Evolutionary conservation across 2,329 filamentous ascomycete genomes (phyloP).

Genomic region (Microdochium trichocladiopsis): DNA sequence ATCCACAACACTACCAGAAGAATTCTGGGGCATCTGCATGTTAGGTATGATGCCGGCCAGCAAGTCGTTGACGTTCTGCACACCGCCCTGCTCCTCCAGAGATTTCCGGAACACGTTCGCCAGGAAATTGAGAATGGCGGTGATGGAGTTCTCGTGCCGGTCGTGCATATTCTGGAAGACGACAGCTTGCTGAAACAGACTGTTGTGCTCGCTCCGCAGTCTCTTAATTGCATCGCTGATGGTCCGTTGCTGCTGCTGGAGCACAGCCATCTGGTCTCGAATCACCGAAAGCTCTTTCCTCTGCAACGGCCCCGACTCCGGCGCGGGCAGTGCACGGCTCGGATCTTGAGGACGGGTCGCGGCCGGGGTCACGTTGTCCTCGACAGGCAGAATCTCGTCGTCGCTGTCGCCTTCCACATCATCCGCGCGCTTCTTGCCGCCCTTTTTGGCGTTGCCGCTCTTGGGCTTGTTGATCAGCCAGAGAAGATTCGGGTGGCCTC

Average conservation of each 20-base stretch:
- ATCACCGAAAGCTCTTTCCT: slow-evolving; percentile 73
- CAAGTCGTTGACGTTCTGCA: slow-evolving; percentile 76
- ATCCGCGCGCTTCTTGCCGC: slow-evolving; percentile 52
- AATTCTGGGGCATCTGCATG: slow-evolving; percentile 34
- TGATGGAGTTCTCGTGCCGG: slow-evolving; percentile 97
- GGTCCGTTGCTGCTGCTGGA: slow-evolving; percentile 79
- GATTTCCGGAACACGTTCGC: slow-evolving; percentile 95
- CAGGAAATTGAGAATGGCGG: slow-evolving; percentile 94
- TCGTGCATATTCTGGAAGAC: slow-evolving; percentile 89
- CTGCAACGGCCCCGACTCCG: slow-evolving; percentile 41
- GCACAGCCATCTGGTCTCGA: slow-evolving; percentile 70
- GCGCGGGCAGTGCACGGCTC: slow-evolving; percentile 30
- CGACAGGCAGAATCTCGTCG: slow-evolving; percentile 43
- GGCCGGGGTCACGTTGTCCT: slow-evolving; percentile 34
- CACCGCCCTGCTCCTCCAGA: slow-evolving; percentile 72
- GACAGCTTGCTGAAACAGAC: slow-evolving; percentile 80
- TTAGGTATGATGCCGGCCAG: slow-evolving; percentile 68
- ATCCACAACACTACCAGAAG: slow-evolving; percentile 52
- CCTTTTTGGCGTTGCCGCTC: slow-evolving; percentile 54
- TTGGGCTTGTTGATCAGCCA: slow-evolving; percentile 98
- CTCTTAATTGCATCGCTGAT: slow-evolving; percentile 78
- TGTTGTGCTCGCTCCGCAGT: slow-evolving; percentile 77
- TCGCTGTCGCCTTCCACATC: slow-evolving; percentile 66
- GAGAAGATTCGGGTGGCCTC: slow-evolving; percentile 82
- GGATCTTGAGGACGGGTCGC: slow-evolving; percentile 16